Evolutionary conservation across 2,329 filamentous ascomycete genomes (phyloP), one percentile per base, ranked within the genome.

Genomic region (Fusarium palustre): DNA sequence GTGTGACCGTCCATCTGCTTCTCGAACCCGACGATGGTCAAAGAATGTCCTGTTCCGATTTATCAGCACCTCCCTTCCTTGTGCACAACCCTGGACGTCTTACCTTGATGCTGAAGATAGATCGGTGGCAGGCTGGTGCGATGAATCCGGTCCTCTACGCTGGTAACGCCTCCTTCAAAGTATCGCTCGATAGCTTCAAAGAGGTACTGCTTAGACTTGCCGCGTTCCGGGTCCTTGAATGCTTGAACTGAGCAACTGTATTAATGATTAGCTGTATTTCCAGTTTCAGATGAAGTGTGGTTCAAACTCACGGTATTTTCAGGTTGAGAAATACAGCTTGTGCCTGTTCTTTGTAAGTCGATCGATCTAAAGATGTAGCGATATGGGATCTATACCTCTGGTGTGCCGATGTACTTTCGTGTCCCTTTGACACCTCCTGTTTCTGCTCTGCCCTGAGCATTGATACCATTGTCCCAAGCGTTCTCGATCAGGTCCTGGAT

Each of bases 331-430:
- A 91, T 70, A 97, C 85, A 10, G 94, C 92, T 78, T 95, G 88
- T 8, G 92, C 93, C 91, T 94, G 60, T 12, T 25, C 20, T 10
- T 28, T 22, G 20, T 66, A 11, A 63, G 59, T 41, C 22, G 36
- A 20, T 6, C 11, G 2, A 45, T 16, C 3, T 4, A 16, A 16
- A 11, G 9, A 9, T 11, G 5, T 30, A 25, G 3, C 8, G 16
- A 18, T n/a, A 3, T 6, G 13, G 1, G 25, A 22, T 10, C 2
- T 31, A 77, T 82, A 92, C 92, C 84, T 98, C 95, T 11, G 93
- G 90, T 2, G 95, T 97, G 18, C 95, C 95, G 72, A 98, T 98
- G 76, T 96, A 98, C 78, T 97, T 98, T 64, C 96, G 88, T 0
- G 94, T 97, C n/a, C 90, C 90, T 68, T 84, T 88, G 68, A 98